Conservation (phyloP, 768 basidiomycete genomes). For the Imleria badia region DNA sequence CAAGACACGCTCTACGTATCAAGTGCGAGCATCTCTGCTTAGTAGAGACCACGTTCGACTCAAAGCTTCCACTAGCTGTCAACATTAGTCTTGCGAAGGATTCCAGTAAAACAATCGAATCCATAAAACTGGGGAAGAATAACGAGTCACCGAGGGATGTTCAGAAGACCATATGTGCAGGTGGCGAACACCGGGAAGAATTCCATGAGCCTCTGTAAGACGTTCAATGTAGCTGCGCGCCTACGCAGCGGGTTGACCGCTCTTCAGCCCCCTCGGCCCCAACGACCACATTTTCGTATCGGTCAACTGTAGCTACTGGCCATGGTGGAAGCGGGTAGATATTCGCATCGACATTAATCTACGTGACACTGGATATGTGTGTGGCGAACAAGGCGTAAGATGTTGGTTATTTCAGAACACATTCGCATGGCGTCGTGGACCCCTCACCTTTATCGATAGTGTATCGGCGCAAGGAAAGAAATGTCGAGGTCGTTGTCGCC, state of each 20-base stretch:
- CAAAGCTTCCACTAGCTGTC: not conserved
- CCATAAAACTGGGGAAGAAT: constrained; percentile 1
- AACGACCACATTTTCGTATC: not conserved
- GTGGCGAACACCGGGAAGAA: not conserved
- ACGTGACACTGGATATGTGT: not conserved
- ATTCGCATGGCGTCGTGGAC: not conserved
- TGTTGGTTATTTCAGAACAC: constrained; percentile 2
- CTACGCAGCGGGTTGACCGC: not conserved
- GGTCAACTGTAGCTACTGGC: constrained; percentile 1
- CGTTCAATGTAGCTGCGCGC: not conserved
- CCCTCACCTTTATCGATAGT: not conserved
- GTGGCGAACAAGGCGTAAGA: not conserved
- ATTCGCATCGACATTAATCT: not conserved
- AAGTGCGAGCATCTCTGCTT: not conserved
- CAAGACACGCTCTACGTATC: not conserved
- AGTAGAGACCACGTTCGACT: not conserved
- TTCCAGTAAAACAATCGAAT: constrained; percentile 7
- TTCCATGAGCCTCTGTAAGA: constrained; percentile 11
- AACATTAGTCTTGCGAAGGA: constrained; percentile 1
- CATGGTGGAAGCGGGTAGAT: not conserved
- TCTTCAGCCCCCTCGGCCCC: not conserved
- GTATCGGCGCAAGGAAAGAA: constrained; percentile 7
- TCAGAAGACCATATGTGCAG: not conserved
- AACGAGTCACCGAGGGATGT: not conserved
- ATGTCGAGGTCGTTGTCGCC: constrained; percentile 7